Percentiles rank a stretch among this genome's conserved stretches.
phyloP scores from a whole-genome alignment of 1,284 basidiomycete species.

The Trametes polyzona region DNA sequence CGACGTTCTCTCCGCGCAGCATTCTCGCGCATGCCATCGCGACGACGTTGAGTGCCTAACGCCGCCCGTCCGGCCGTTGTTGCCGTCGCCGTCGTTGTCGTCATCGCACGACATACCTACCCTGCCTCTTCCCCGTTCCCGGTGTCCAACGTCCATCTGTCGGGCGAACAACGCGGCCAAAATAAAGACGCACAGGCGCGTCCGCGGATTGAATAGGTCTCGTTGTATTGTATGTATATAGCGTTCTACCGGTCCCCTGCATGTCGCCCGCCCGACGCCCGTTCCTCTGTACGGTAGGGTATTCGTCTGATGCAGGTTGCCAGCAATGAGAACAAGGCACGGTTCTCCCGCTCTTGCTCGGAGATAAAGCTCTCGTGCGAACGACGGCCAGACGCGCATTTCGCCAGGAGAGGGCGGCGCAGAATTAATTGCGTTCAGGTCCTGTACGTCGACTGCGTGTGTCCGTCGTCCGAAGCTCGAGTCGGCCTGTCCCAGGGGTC shows the following conservation, averaged over 20 bases:
- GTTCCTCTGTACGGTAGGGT: not conserved
- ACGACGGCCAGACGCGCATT: not conserved
- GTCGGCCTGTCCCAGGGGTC: not conserved
- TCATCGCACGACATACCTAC: not conserved
- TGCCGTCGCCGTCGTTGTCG: too few species aligned
- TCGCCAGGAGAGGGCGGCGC: not conserved
- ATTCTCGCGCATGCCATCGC: slow-evolving; percentile 50
- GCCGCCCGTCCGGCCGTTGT: not conserved
- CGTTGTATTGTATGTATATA: too few species aligned
- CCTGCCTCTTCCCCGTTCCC: not conserved
- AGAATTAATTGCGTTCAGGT: not conserved
- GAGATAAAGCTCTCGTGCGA: slow-evolving; percentile 13
- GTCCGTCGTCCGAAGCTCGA: not conserved
- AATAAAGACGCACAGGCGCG: too few species aligned
- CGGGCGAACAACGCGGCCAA: not conserved
- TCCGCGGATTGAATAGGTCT: too few species aligned
- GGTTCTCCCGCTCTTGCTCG: slow-evolving; percentile 2
- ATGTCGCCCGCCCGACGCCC: not conserved
- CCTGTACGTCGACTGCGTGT: not conserved
- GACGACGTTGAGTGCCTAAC: slow-evolving; percentile 40
- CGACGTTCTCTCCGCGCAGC: slow-evolving; percentile 38
- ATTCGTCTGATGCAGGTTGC: slow-evolving; percentile 11
- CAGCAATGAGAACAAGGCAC: slow-evolving; percentile 8
- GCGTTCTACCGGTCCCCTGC: too few species aligned
- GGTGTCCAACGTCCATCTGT: too few species aligned